Base-by-base conservation (phyloP, 2,329 filamentous ascomycete species). In the Colletotrichum lentis region DNA sequence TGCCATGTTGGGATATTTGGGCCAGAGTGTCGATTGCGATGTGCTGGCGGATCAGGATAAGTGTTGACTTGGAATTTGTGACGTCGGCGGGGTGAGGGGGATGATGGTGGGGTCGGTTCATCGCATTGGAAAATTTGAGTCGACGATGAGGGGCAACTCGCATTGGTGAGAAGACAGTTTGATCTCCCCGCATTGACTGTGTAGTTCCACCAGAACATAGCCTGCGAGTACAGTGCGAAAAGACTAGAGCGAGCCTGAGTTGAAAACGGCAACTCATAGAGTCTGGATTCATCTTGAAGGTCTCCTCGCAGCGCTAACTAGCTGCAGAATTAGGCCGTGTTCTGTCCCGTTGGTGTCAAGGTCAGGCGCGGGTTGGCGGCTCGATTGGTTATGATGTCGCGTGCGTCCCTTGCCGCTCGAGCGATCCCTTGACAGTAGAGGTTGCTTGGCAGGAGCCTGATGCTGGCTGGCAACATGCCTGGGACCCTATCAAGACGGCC, bases 1-100 rank as follows among this genome's bases (percentile, higher is more conserved):
- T 31, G 80, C 83, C 84, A 84, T 85, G 31, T 60, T 67, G 60
- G 24, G 14, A 20, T n/a, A 22, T 18, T 31, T 37, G 11, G 1
- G 55, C 16, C 14, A 20, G 41, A 49, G 14, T 35, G 16, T 20
- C 10, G 31, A 37, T 37, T 18, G 55, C 66, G 49, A 55, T 27
- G 20, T 31, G 39, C 44, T n/a, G 39, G 55, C 20, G 55, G 50
- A 37, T 50, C 35, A 44, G 49, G 50, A 39, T 24, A 50, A 52
- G 27, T 50, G 56, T 41, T 60, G 50, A 60, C 49, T 50, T 54
- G n/a, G 31, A 54, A 22, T 66, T 43, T 46, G 65, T 68, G 65
- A 68, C 65, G 65, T 68, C 66, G 62, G 66, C 62, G 66, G 66
- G 56, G 66, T 69, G 62, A 46, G 56, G 27, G 43, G 56, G 52